phyloP scores from a whole-genome alignment of 2,329 filamentous ascomycete genomes.

The Aspergillus sp. region DNA sequence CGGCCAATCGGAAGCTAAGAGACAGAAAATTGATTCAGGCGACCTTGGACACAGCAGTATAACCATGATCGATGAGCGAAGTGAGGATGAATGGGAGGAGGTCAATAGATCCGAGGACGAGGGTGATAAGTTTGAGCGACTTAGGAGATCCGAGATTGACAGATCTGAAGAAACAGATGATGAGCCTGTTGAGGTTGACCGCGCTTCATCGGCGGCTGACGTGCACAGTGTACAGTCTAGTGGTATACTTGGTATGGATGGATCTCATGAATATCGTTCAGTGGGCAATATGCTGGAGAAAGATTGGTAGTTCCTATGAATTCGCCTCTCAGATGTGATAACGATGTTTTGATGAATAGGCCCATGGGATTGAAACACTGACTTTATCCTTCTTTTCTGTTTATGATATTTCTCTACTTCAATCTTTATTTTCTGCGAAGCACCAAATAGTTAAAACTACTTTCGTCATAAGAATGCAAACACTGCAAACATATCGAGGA shows the following conservation, averaged over 20 bases:
- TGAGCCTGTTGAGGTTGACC: slow-evolving; percentile 27
- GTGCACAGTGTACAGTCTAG: slow-evolving; percentile 32
- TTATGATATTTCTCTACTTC: background rate
- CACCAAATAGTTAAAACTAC: background rate
- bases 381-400: background rate
- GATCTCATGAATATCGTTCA: slow-evolving; percentile 14
- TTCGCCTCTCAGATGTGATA: background rate
- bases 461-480: slow-evolving; percentile 10
- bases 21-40: slow-evolving; percentile 34
- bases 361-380: background rate
- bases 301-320: slow-evolving; percentile 9
- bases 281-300: slow-evolving; percentile 15
- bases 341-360: background rate
- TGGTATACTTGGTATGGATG: slow-evolving; percentile 20
- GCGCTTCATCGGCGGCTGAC: slow-evolving; percentile 23
- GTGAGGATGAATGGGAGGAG: slow-evolving; percentile 36
- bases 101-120: slow-evolving; percentile 21
- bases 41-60: slow-evolving; percentile 3
- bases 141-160: slow-evolving; percentile 1
- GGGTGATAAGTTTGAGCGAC: slow-evolving; percentile 15
- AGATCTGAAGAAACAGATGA: slow-evolving; percentile 23
- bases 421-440: background rate
- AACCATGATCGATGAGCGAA: slow-evolving; percentile 19
- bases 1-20: slow-evolving; percentile 43
- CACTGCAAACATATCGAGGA: slow-evolving; percentile 9